Evolutionary conservation across 768 basidiomycete species (phyloP).

Genomic region (Naematelia encephala): DNA sequence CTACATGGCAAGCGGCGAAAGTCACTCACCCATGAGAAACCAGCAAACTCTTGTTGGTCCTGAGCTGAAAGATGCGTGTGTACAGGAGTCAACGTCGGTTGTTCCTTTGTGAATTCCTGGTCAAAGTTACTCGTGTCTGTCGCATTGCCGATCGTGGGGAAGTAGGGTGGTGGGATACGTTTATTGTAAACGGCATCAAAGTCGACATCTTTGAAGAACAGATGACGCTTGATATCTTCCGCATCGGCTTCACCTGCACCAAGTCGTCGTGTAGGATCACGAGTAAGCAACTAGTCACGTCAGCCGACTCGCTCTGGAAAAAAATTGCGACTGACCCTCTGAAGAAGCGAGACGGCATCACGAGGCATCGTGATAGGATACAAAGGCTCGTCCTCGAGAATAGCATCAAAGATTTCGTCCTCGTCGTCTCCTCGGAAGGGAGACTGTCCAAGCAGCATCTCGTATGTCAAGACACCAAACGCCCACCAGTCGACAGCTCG

Average conservation of each 20-base stretch:
- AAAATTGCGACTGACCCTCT: conserved; percentile 62
- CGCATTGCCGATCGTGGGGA: conserved; percentile 73
- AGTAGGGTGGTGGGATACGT: conserved; percentile 94
- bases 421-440: conserved; percentile 99
- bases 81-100: conserved; percentile 95
- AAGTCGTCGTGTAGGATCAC: conserved; percentile 84
- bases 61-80: conserved; percentile 84
- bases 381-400: conserved; percentile 93
- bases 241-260: conserved; percentile 90
- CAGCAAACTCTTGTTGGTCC: conserved; percentile 93
- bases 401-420: conserved; percentile 99
- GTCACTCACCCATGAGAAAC: conserved; percentile 74
- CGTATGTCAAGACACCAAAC: conserved; percentile 95
- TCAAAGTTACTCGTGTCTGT: conserved; percentile 65
- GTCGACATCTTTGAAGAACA: conserved; percentile 97
- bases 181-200: conserved; percentile 97
- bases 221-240: conserved; percentile 92
- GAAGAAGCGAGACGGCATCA: conserved; percentile 90
- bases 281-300: conserved; percentile 69
- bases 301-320: neutral
- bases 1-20: neutral
- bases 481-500: conserved; percentile 99
- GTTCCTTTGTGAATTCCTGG: conserved; percentile 93
- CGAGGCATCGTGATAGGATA: conserved; percentile 99
- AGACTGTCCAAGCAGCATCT: conserved; percentile 97